Evolutionary conservation across 139 green algal genomes (phyloP).

Genomic region (Picochlorum sp.): DNA sequence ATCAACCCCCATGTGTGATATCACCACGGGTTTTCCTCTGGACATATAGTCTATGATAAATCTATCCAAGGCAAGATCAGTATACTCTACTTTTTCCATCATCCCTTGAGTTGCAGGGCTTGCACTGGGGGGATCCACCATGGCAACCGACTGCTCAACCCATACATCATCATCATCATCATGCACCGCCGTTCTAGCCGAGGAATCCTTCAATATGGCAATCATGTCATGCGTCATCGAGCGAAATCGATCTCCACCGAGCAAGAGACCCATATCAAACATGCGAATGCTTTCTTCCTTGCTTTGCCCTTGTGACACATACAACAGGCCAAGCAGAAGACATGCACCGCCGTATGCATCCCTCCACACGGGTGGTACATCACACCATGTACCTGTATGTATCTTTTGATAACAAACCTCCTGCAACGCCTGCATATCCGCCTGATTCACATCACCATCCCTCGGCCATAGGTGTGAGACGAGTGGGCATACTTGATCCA

Average conservation of each 20-base stretch:
- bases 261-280: not conserved
- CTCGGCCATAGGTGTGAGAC: not conserved
- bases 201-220: not conserved
- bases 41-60: conserved; percentile 10
- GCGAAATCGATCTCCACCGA: conserved; percentile 1
- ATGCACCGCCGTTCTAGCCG: too few species aligned
- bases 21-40: not conserved
- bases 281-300: not conserved
- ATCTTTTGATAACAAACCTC: conserved; percentile 66
- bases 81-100: too few species aligned
- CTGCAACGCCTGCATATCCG: not conserved
- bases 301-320: not conserved
- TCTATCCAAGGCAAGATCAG: not conserved
- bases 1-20: conserved; percentile 44
- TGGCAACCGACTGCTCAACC: too few species aligned
- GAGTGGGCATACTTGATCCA: not conserved
- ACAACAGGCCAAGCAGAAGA: conserved; percentile 29
- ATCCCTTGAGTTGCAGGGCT: too few species aligned
- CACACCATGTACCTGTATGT: conserved; percentile 73
- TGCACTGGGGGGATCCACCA: too few species aligned
- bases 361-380: conserved; percentile 63
- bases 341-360: conserved; percentile 60
- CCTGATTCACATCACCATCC: not conserved
- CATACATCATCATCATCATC: too few species aligned
- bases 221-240: not conserved